Evolutionary conservation across 345 rosid genomes (phyloP), one percentile per base, ranked within the genome.

Genomic region (Raphanus raphanistrum): DNA sequence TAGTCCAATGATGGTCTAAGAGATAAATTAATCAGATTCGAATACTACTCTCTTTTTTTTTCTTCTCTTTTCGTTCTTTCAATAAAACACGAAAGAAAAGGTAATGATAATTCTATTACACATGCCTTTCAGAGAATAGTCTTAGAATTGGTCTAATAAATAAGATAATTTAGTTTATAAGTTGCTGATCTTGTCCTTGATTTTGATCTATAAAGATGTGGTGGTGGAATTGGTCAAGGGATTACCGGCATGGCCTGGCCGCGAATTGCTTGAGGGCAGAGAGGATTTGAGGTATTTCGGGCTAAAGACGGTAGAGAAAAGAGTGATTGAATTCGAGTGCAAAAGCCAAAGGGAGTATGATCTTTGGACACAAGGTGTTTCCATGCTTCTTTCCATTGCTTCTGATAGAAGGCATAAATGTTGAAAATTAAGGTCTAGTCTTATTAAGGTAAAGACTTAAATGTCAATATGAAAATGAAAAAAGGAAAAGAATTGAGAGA

Each of bases 311-410:
- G 48, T 79, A n/a, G 60, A 59, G 69, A 84, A 85, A 8, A 92
- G 96, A 9, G 83, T 86, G 21, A 82, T 92, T 1, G 94, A 92
- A 31, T 92, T 92, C 26, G 97, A 92, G 76, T 90, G 93, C 84
- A 38, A 81, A 79, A 89, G 69, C 86, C 96, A 89, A 87, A 88
- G 78, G 76, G 98, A 92, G 32, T 86, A 92, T 64, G 94, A 90
- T 76, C 66, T 88, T 63, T 92, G 92, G 94, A 90, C 94, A 64
- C 88, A 90, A 62, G 96, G 96, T 8, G 90, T 90, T 7, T 74
- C 89, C 4, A 86, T 88, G 80, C 94, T 89, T 78, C 87, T 92
- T 41, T 67, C 87, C 12, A 70, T 87, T 31, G 87, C 85, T 65
- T 85, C 90, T 65, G 90, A 90, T 11, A 89, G 41, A 73, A 79